Base-by-base conservation (phyloP, 257 asterid genomes). In the Cinchona pubescens region DNA sequence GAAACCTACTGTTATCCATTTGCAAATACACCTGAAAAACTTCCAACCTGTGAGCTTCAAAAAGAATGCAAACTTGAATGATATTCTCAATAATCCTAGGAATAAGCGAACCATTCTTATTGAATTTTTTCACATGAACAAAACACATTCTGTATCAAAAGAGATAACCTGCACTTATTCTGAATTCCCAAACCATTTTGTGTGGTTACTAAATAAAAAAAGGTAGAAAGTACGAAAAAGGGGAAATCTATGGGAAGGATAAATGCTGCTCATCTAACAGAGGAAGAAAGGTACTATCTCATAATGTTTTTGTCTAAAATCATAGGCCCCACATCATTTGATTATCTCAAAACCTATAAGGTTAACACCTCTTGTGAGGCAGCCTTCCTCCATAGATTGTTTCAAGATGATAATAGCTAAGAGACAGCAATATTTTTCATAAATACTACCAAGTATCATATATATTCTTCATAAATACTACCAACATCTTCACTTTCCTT, bases 321-420 rank as follows among this genome's bases (percentile, higher is more conserved):
- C 0, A 9, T 29, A 0, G 10, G 11, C 0, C 58, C 72, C 3
- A 67, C 9, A 2, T 67, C 53, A n/a, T 67, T 35, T 40, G 56
- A 0, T 11, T 0, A 42, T 25, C 13, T 67, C 0, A 67, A 21
- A n/a, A 42, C 8, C 0, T 38, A 4, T 0, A 2, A 7, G 1
- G 37, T 42, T 0, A 25, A 67, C 23, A 67, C 55, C 2, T 67
- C 43, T 1, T 3, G 38, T 2, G 38, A 67, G 12, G 13, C 23
- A 19, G 38, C n/a, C 1, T 7, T 67, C 0, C 2, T 43, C 5
- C 56, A 11, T 3, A 34, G 72, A 2, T 16, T 69, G 3, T 13
- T 69, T 23, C 25, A 69, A 42, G 60, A 69, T 69, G 59, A 69
- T 69, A 46, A 46, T 38, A 29, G n/a, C 18, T 60, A 43, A 15